phyloP scores from a whole-genome alignment of 1,139 yeast species.

The Cylindricascospora bacillispora region DNA sequence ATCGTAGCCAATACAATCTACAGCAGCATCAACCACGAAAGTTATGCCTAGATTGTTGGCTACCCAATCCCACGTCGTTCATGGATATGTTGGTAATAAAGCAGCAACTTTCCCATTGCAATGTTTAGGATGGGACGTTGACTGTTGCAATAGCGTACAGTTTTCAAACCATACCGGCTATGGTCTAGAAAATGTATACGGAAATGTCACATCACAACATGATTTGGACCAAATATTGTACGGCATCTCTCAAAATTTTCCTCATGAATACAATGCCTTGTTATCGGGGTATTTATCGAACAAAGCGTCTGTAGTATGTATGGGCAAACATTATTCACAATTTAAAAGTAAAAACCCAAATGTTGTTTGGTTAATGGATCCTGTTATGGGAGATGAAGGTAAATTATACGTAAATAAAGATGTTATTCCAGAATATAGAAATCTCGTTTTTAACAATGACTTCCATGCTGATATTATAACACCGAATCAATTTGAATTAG shows the following conservation, averaged over 20 bases:
- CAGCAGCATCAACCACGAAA: too few relatives aligned
- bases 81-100: constrained; percentile 55
- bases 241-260: constrained; percentile 26
- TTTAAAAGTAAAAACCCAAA: constrained; percentile 16
- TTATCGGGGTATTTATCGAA: constrained; percentile 52
- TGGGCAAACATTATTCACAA: constrained; percentile 20
- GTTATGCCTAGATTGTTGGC: constrained; percentile 20
- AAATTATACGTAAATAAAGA: constrained; percentile 46
- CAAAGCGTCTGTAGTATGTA: constrained; percentile 31
- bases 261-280: constrained; percentile 33
- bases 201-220: constrained; percentile 23
- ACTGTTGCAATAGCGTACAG: constrained; percentile 49
- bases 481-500: constrained; percentile 66
- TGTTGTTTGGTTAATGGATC: constrained; percentile 43
- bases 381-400: constrained; percentile 71
- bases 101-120: constrained; percentile 57
- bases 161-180: constrained; percentile 62
- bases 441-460: constrained; percentile 26
- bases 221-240: constrained; percentile 23
- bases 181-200: constrained; percentile 32
- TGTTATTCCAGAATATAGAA: constrained; percentile 41
- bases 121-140: constrained; percentile 55
- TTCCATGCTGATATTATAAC: constrained; percentile 45
- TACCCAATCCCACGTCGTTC: constrained; percentile 57
- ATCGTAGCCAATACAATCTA: too few relatives aligned